These are phyloP conservation scores for Sonneratia caseolaris DNA, from an alignment of 345 rosid genomes.

Conservation along the genomic window DNA sequence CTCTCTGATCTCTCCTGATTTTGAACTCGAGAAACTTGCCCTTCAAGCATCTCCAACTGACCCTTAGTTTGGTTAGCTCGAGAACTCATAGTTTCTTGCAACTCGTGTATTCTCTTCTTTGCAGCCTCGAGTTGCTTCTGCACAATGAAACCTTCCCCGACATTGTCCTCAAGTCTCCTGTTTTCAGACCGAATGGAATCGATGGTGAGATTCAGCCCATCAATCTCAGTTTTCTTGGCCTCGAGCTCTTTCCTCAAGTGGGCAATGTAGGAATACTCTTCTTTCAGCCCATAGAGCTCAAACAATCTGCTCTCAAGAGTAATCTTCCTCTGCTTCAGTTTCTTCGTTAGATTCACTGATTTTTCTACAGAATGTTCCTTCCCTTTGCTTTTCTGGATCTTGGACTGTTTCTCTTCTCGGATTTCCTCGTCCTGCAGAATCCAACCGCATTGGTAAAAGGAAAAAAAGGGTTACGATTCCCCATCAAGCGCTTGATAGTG, in stretches of 20 bases:
- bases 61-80: conserved; percentile 6
- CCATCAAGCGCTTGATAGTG: not conserved
- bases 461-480: not conserved
- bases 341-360: conserved; percentile 4
- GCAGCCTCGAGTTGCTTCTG: conserved; percentile 17
- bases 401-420: not conserved
- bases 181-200: conserved; percentile 14
- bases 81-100: conserved; percentile 15
- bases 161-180: conserved; percentile 15
- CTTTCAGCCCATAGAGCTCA: conserved; percentile 17
- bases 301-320: conserved; percentile 17
- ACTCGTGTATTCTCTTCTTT: conserved; percentile 8
- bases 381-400: not conserved
- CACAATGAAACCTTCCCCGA: conserved; percentile 8
- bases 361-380: not conserved
- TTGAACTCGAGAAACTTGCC: conserved; percentile 14
- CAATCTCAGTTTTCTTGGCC: conserved; percentile 15
- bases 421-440: not conserved
- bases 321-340: conserved; percentile 14
- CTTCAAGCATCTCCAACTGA: conserved; percentile 16
- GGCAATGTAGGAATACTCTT: conserved; percentile 12
- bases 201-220: conserved; percentile 11
- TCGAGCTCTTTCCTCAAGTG: conserved; percentile 11
- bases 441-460: not conserved
- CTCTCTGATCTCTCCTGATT: not conserved